Conservation (phyloP, 306 rosid species). For the Mucuna pruriens region DNA sequence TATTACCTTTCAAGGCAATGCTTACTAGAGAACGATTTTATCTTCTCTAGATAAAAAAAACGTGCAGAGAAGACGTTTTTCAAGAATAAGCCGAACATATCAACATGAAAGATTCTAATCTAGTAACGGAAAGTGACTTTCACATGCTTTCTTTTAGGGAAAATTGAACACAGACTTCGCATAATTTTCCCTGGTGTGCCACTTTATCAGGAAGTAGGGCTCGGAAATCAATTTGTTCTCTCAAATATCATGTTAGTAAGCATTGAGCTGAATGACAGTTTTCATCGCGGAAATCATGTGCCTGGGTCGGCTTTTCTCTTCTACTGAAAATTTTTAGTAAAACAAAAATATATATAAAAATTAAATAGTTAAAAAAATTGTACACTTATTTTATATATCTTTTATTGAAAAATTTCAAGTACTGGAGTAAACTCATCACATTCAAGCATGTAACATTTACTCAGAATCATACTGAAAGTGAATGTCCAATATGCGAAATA, state of each 20-base stretch:
- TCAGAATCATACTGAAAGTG: not conserved
- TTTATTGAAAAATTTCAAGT: too few species aligned
- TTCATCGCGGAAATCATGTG: not conserved
- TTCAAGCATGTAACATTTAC: not conserved
- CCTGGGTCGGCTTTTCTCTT: too few species aligned
- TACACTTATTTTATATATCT: too few species aligned
- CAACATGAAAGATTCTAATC: not conserved
- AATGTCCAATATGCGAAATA: not conserved
- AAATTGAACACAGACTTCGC: not conserved
- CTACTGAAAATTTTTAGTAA: too few species aligned
- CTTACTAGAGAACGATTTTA: not conserved
- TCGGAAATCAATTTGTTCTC: not conserved
- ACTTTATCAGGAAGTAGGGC: not conserved
- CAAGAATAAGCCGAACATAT: not conserved
- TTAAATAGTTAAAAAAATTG: too few species aligned
- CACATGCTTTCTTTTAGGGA: not conserved
- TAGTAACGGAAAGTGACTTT: not conserved
- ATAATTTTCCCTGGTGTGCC: not conserved
- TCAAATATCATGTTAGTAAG: not conserved
- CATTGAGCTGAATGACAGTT: not conserved
- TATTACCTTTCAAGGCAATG: not conserved
- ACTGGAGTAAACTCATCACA: too few species aligned
- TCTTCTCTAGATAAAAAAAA: not conserved
- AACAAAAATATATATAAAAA: too few species aligned
- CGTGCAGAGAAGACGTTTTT: not conserved